Evolutionary conservation across 768 basidiomycete species (phyloP), one percentile per base, ranked within the genome.

Genomic region (Psilocybe tampanensis): DNA sequence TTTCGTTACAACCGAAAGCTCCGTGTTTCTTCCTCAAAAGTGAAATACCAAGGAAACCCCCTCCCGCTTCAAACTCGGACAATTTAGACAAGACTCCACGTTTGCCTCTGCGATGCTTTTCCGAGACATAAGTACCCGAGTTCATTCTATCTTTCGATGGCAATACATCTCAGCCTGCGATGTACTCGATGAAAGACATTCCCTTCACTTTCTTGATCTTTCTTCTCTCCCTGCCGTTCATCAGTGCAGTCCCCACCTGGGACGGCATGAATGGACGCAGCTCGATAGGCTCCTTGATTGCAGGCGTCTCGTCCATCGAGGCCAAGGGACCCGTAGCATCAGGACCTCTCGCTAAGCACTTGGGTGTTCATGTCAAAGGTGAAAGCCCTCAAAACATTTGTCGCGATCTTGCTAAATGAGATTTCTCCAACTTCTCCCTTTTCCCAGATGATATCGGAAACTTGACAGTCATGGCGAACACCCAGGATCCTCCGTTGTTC

Each of bases 371-470:
- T 21, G 59, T 44, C 2, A 70, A 68, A 58, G 78, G 79, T 80
- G 33, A 32, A 58, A 12, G 13, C 41, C 13, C 39, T 24, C 29
- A n/a, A 3, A 11, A 8, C 29, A 19, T 33, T n/a, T 17, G 7
- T 32, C 26, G 18, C 32, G 6, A 39, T 6, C 29, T 24, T 26
- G 13, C 47, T 48, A 33, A 48, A 9, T 3, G 17, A n/a, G 22
- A 12, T 13, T 34, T 17, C 33, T n/a, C n/a, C n/a, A n/a, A n/a
- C 53, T 45, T 26, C 32, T 43, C 49, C 17, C 22, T 17, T 17
- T 32, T 19, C 18, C 17, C 66, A 86, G 84, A 79, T 21, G 58
- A 66, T 33, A 71, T 77, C 8, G 81, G 82, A 36, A 81, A 85
- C 56, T 68, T 82, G 24, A 83, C 82, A 6, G 63, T 82, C 13